Base-by-base conservation (phyloP, 805 yeast genomes). In the Ascoidea rubescens region DNA sequence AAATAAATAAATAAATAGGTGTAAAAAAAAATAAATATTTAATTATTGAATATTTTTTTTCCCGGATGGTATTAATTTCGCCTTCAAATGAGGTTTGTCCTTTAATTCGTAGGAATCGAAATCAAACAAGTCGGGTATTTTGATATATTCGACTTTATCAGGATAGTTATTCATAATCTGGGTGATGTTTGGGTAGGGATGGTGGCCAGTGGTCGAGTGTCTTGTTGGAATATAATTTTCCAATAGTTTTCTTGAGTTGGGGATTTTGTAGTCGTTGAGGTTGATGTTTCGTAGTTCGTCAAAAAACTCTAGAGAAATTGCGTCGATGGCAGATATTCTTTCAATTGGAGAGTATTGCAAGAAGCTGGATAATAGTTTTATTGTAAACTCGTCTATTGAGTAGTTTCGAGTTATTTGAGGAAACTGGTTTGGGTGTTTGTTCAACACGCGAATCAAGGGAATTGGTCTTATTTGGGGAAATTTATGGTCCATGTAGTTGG, bases 401-500 rank as follows among this genome's bases (percentile, higher is more conserved):
- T 59, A 58, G 45, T 57, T 55, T 70, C 62, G 74, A 68, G 59
- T 74, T 73, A 62, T 81, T 80, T 67, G 84, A 84, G 28, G 84
- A 33, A 7, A 10, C 6, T 33, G 6, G 10, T 33, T 33, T 7
- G 6, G 6, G 10, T 33, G 6, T 59, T 79, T 82, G 44, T 70
- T 64, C 54, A 85, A 68, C 3, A 55, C 56, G 28, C 50, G 52
- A 12, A 44, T 30, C 21, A 54, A 48, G 47, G 91, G 91, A 45
- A 85, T 84, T 52, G 91, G 86, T 64, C 83, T 83, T 58, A 85
- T 85, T 55, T 77, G 79, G 7, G 99, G 98, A 73, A 91, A 91
- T 64, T 87, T 88, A 69, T 91, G 97, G 66, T 93, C 98, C 84
- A 88, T 87, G 69, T 91, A 93, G 67, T 88, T 90, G 51, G 96